Conservation (phyloP, 768 basidiomycete genomes). For the Serendipita indica region DNA sequence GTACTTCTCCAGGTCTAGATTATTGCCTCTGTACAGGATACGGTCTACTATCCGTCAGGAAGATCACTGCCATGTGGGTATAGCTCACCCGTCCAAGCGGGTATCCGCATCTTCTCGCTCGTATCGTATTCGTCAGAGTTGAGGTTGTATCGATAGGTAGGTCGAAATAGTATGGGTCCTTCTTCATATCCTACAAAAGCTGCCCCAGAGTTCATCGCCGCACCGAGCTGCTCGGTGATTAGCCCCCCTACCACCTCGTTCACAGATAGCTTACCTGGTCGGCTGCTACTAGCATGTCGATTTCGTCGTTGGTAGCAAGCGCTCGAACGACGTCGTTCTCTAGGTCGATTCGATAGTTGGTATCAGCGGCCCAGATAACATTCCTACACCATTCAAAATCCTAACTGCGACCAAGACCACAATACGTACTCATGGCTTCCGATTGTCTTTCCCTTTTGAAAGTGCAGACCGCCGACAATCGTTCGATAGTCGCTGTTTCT, state of each 20-base stretch:
- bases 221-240: constrained; percentile 38
- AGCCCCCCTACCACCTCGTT: constrained; percentile 9
- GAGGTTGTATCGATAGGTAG: constrained; percentile 85
- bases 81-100: constrained; percentile 84
- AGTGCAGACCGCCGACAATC: constrained; percentile 69
- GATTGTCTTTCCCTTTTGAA: constrained; percentile 79
- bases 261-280: constrained; percentile 57
- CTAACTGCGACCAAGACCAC: not conserved
- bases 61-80: constrained; percentile 11
- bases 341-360: constrained; percentile 86
- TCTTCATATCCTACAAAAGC: constrained; percentile 79
- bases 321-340: constrained; percentile 66
- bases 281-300: constrained; percentile 57
- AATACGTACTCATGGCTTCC: constrained; percentile 69
- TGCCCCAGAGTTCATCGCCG: constrained; percentile 51
- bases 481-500: constrained; percentile 87
- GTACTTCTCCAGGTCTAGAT: constrained; percentile 63
- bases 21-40: constrained; percentile 65
- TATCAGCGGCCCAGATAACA: constrained; percentile 87
- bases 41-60: constrained; percentile 72
- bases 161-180: constrained; percentile 78
- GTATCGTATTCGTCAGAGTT: constrained; percentile 82
- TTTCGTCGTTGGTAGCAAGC: constrained; percentile 47
- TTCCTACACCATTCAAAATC: constrained; percentile 40
- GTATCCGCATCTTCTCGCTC: constrained; percentile 90